Evolutionary conservation across 2,329 filamentous ascomycete genomes (phyloP).

Genomic region (Teratosphaeria gauchensis): DNA sequence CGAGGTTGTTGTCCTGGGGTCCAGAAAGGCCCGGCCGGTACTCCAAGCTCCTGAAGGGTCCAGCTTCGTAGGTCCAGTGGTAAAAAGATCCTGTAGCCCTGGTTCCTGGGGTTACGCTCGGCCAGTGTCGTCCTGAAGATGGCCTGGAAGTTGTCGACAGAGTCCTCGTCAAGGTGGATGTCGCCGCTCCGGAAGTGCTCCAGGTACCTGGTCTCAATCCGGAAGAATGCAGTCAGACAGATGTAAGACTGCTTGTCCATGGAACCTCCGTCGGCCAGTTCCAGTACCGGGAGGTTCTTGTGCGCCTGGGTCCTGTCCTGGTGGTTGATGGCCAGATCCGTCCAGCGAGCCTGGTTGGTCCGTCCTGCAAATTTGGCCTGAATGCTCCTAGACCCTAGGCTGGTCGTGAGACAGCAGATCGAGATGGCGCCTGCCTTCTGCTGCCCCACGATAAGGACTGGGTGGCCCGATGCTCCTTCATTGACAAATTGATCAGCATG

Average conservation of each 20-base stretch:
- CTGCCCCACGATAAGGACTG: neutral
- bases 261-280: neutral
- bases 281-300: neutral
- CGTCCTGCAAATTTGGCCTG: neutral
- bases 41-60: neutral
- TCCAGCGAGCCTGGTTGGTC: neutral
- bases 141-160: neutral
- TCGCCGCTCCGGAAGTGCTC: neutral
- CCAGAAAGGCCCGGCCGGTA: neutral
- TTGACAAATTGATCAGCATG: neutral
- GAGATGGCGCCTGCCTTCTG: neutral
- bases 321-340: neutral
- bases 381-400: neutral
- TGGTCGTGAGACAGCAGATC: neutral
- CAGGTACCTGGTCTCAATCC: neutral
- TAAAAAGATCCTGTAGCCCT: neutral
- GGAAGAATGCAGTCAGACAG: neutral
- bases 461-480: neutral
- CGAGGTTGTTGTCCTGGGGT: neutral
- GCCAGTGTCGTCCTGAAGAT: neutral
- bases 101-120: neutral
- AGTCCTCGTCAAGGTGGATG: neutral
- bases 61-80: neutral
- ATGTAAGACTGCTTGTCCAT: neutral
- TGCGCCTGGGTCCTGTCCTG: neutral